A percentile compares a stretch with the other conserved stretches of the same genome.
phyloP scores from a whole-genome alignment of 2,329 filamentous ascomycete genomes.

The Neoscytalidium dimidiatum region DNA sequence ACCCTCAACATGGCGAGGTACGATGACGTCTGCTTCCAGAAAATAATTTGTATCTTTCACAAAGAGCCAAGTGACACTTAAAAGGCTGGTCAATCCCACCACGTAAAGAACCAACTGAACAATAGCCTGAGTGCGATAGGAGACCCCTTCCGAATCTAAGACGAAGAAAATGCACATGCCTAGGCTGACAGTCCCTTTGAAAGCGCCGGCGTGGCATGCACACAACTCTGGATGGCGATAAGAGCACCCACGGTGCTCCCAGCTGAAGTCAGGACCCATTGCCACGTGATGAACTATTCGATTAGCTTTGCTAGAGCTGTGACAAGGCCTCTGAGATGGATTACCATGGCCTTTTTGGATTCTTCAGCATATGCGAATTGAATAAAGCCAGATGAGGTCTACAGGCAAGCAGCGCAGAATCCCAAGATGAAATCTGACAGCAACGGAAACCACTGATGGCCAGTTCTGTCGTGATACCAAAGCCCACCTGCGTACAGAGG shows the following conservation, averaged over 20 bases:
- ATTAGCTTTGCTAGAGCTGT: background rate
- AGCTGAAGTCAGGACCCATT: background rate
- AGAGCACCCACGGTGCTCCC: background rate
- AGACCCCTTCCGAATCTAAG: slow-evolving; percentile 24
- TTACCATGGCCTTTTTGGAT: background rate
- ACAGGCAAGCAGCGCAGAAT: background rate
- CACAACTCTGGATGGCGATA: background rate
- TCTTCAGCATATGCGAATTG: background rate
- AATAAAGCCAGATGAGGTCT: background rate
- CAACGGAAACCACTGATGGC: slow-evolving; percentile 24
- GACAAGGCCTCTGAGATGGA: background rate
- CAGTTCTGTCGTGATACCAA: slow-evolving; percentile 26
- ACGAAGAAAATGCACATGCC: slow-evolving; percentile 27
- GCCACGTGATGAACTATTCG: background rate
- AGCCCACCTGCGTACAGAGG: slow-evolving; percentile 26
- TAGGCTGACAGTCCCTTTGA: slow-evolving; percentile 24
- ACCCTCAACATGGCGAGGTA: slow-evolving; percentile 24
- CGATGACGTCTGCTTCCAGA: slow-evolving; percentile 26
- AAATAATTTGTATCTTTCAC: slow-evolving; percentile 28
- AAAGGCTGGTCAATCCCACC: too few relatives aligned
- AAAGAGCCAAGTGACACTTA: background rate
- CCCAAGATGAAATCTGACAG: background rate
- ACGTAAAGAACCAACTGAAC: slow-evolving; percentile 21
- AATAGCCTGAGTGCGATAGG: slow-evolving; percentile 24
- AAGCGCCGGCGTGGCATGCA: slow-evolving; percentile 23